Percentiles rank a stretch among this genome's conserved stretches.
These are phyloP conservation scores for Scheffersomyces ergatensis DNA, from an alignment of 805 yeast genomes.

Conservation along the genomic window DNA sequence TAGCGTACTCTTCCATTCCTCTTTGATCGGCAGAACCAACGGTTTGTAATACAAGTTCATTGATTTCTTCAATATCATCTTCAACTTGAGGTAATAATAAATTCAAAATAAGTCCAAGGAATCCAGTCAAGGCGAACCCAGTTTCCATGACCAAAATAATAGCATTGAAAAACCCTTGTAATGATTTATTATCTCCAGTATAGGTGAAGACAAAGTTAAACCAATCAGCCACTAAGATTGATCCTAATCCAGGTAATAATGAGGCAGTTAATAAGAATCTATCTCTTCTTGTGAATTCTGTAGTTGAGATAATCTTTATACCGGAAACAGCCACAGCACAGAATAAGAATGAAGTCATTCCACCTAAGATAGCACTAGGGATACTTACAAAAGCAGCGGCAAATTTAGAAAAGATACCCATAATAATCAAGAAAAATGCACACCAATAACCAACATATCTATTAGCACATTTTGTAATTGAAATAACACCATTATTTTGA, in stretches of 20 bases:
- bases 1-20: constrained; percentile 29
- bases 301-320: constrained; percentile 58
- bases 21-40: constrained; percentile 40
- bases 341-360: constrained; percentile 80
- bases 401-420: constrained; percentile 87
- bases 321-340: constrained; percentile 78
- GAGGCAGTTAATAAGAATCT: constrained; percentile 69
- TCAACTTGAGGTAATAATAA: constrained; percentile 58
- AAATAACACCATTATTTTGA: constrained; percentile 92
- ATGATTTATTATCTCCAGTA: constrained; percentile 53
- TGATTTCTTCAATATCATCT: constrained; percentile 47
- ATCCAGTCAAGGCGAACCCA: constrained; percentile 69
- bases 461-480: constrained; percentile 88
- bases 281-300: constrained; percentile 69
- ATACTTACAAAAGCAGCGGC: constrained; percentile 82
- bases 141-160: constrained; percentile 69
- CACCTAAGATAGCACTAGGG: constrained; percentile 59
- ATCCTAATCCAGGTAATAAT: constrained; percentile 64
- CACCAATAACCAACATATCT: constrained; percentile 79
- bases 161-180: constrained; percentile 65
- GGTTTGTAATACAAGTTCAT: constrained; percentile 43
- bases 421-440: constrained; percentile 73
- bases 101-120: constrained; percentile 61
- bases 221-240: constrained; percentile 65
- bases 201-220: constrained; percentile 64